A percentile compares a stretch with the other conserved stretches of the same genome.
Conservation (phyloP, 352 stramenopile species). For the Globisporangium cystogenes region DNA sequence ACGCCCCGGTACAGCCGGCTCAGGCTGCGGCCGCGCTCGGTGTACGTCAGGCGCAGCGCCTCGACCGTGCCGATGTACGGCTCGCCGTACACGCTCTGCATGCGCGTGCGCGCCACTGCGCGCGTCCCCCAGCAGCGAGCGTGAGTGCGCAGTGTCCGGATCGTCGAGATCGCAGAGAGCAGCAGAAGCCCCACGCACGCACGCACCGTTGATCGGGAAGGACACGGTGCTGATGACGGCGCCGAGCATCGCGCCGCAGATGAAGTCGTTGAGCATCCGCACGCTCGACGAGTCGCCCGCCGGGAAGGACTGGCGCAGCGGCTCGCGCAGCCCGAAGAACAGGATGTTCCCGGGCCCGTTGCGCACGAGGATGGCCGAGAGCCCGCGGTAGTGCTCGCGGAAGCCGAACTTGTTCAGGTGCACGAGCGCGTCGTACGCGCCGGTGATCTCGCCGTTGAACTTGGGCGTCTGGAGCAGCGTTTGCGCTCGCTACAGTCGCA, state of each 20-base stretch:
- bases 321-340: slow-evolving; percentile 81
- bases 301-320: slow-evolving; percentile 62
- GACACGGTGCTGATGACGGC: slow-evolving; percentile 81
- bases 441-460: slow-evolving; percentile 77
- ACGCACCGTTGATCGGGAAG: slow-evolving; percentile 78
- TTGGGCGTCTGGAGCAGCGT: slow-evolving; percentile 85
- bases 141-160: no score
- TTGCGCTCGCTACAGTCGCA: slow-evolving; percentile 72
- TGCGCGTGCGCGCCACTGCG: slow-evolving; percentile 68
- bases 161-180: no score
- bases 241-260: slow-evolving; percentile 78
- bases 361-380: slow-evolving; percentile 74
- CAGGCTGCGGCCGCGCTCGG: slow-evolving; percentile 57
- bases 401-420: slow-evolving; percentile 78
- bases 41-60: slow-evolving; percentile 63
- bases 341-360: slow-evolving; percentile 84
- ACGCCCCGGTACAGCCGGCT: slow-evolving; percentile 75
- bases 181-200: no score
- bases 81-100: slow-evolving; percentile 78
- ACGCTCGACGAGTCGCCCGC: slow-evolving; percentile 29
- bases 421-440: slow-evolving; percentile 70
- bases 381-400: slow-evolving; percentile 76
- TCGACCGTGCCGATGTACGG: slow-evolving; percentile 49
- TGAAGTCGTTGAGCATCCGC: slow-evolving; percentile 72
- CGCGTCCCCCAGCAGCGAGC: no score